Evolutionary conservation across 345 rosid species (phyloP), one percentile per base, ranked within the genome.

Genomic region (Pseudoturritis turrita): DNA sequence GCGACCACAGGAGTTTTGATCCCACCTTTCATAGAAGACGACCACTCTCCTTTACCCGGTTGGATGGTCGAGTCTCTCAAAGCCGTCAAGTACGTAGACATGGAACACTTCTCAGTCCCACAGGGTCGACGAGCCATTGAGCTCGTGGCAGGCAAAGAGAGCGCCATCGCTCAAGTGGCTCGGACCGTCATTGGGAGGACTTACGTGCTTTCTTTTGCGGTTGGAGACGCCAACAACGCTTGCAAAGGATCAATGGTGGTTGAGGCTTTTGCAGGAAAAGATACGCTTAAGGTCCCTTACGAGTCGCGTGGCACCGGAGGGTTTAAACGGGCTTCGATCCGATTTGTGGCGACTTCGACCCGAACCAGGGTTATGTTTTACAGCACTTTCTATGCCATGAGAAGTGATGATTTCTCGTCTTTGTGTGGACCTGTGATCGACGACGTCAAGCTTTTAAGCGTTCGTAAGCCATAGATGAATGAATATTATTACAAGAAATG

Each of bases 21-120:
- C 56, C 95, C 97, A 41, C 95, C 98, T 10, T 82, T 83, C 55
- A 82, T 85, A 15, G 96, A 91, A 73, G 98, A 94, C 13, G 89
- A 81, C 21, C 89, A 89, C 74, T 81, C 91, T 17, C 92, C 98
- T 5, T 72, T 91, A 45, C 95, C 95, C 0, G 95, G 95, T 3
- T 94, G 98, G 97, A 83, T 85, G 71, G 79, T 86, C 4, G 97
- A 87, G 50, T 94, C 97, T 23, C 96, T 91, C 25, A 94, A 94
- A 77, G 96, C 97, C 1, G 95, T 94, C 14, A 91, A 94, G 53
- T 94, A 89, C 86, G 83, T 94, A 2, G 95, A 94, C 75, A 49
- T 70, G 0, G 87, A 68, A 6, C 96, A 89, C 57, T 89, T 83
- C 83, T 70, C 86, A 0, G 87, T 89, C 53, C 96, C 96, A 1